A percentile compares a stretch with the other conserved stretches of the same genome.
Evolutionary conservation across 2,329 filamentous ascomycete species (phyloP).

Genomic region (Trichoderma afroharzianum): DNA sequence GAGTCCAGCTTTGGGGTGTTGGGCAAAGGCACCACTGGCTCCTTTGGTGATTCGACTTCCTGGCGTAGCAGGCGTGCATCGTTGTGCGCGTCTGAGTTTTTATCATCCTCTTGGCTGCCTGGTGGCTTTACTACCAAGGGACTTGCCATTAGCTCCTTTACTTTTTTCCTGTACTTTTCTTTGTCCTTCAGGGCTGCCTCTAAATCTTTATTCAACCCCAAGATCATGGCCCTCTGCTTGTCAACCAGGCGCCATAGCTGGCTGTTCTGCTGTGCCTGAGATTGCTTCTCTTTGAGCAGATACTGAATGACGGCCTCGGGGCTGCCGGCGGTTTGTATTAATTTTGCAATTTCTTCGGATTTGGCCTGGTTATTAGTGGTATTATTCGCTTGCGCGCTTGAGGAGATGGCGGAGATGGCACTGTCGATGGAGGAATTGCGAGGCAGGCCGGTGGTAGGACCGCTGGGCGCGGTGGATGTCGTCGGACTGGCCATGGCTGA

Average conservation of each 20-base stretch:
- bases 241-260: slow-evolving; percentile 95
- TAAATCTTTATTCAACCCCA: slow-evolving; percentile 90
- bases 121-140: slow-evolving; percentile 32
- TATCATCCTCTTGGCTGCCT: slow-evolving; percentile 21
- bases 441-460: slow-evolving; percentile 34
- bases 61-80: slow-evolving; percentile 23
- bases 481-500: slow-evolving; percentile 48
- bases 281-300: slow-evolving; percentile 85
- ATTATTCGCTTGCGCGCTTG: slow-evolving; percentile 48
- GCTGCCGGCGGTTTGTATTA: slow-evolving; percentile 82
- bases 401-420: slow-evolving; percentile 75
- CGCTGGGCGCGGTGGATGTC: slow-evolving; percentile 38
- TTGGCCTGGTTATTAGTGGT: slow-evolving; percentile 57
- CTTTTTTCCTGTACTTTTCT: slow-evolving; percentile 84
- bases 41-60: slow-evolving; percentile 22
- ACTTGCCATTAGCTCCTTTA: slow-evolving; percentile 67
- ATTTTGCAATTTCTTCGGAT: slow-evolving; percentile 69
- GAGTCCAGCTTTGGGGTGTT: slow-evolving; percentile 50
- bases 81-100: slow-evolving; percentile 5
- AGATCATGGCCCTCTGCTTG: slow-evolving; percentile 90
- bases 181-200: slow-evolving; percentile 91
- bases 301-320: slow-evolving; percentile 86
- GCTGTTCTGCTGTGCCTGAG: slow-evolving; percentile 80
- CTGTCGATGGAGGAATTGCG: slow-evolving; percentile 91
- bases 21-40: slow-evolving; percentile 28